Percentiles rank a stretch among this genome's conserved stretches.
phyloP scores from a whole-genome alignment of 257 asterid genomes.

The Leonotis leonurus region DNA sequence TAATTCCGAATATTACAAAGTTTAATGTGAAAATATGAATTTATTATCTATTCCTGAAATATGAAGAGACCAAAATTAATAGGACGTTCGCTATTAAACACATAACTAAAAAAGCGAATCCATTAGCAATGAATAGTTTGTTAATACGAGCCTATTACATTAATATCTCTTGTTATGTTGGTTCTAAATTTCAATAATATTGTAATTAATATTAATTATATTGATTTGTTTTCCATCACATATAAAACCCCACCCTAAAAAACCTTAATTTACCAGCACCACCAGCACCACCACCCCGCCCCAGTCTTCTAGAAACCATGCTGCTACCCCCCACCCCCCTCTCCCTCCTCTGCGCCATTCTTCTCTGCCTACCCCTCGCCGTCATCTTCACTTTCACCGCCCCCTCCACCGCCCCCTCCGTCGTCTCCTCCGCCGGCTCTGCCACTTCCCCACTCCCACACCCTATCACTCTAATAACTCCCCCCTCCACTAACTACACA shows the following conservation, averaged over 20 bases:
- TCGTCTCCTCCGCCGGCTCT: slow-evolving; percentile 8
- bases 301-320: slow-evolving; percentile 16
- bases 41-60: too few relatives aligned
- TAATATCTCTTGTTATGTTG: neutral
- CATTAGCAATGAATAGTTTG: too few relatives aligned
- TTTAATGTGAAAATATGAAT: too few relatives aligned
- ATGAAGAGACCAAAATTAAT: too few relatives aligned
- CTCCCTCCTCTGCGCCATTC: slow-evolving; percentile 62
- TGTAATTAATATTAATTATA: neutral
- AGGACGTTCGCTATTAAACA: too few relatives aligned
- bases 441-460: slow-evolving; percentile 14
- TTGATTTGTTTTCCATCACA: neutral
- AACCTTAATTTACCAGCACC: neutral
- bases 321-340: slow-evolving; percentile 57
- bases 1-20: neutral
- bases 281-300: neutral
- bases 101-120: too few relatives aligned
- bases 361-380: slow-evolving; percentile 78
- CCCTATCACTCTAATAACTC: neutral
- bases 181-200: too few relatives aligned
- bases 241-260: neutral
- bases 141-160: too few relatives aligned
- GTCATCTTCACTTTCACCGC: slow-evolving; percentile 48
- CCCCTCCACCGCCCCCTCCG: slow-evolving; percentile 28
- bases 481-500: neutral